Conservation (phyloP, 768 basidiomycete species). For the Macrolepiota albuminosa region DNA sequence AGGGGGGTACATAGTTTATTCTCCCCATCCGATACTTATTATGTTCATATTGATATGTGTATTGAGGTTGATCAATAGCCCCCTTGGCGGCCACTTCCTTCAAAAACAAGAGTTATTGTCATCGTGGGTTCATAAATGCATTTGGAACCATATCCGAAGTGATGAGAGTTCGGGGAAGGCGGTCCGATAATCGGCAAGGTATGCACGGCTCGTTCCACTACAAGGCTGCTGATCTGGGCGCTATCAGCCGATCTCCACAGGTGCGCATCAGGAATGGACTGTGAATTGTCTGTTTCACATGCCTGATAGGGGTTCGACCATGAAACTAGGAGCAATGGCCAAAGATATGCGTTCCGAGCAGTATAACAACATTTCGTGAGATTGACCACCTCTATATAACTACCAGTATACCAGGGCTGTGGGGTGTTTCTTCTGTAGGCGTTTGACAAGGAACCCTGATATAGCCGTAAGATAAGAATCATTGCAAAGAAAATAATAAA, state of each 20-base stretch:
- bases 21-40: background rate
- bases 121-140: too few relatives aligned
- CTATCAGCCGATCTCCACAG: background rate
- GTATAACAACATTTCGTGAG: background rate
- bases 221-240: background rate
- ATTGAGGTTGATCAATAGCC: background rate
- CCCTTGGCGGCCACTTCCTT: background rate
- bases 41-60: background rate
- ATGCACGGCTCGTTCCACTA: background rate
- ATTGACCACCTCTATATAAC: background rate
- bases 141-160: too few relatives aligned
- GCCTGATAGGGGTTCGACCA: background rate
- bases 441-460: conserved; percentile 13
- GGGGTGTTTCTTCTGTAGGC: conserved; percentile 12
- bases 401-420: conserved; percentile 10
- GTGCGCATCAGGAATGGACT: background rate
- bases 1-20: background rate
- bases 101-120: background rate
- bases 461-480: background rate
- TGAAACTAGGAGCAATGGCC: too few relatives aligned
- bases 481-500: background rate
- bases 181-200: background rate
- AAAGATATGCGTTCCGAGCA: background rate
- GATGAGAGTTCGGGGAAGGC: background rate
- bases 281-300: background rate